Percentiles rank a stretch among this genome's conserved stretches.
Conservation (phyloP, 2,329 filamentous ascomycete species). For the Fusarium sp. region DNA sequence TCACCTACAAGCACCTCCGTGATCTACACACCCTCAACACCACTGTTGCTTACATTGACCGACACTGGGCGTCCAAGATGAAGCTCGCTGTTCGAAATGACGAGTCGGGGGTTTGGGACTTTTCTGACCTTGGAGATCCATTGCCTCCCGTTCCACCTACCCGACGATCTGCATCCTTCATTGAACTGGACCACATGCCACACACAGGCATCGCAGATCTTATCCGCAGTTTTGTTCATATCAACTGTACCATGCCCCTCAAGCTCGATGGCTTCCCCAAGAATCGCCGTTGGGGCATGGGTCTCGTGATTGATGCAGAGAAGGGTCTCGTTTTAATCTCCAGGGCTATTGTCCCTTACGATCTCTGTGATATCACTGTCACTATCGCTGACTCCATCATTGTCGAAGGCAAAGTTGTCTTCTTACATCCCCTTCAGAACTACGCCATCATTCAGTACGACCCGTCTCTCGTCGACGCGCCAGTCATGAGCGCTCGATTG, state of each 20-base stretch:
- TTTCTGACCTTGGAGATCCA: conserved; percentile 83
- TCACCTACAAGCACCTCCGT: conserved; percentile 94
- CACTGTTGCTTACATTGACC: conserved; percentile 89
- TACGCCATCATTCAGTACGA: conserved; percentile 97
- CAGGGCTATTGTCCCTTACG: conserved; percentile 92
- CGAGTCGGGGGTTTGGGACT: conserved; percentile 91
- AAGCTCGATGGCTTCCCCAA: conserved; percentile 99
- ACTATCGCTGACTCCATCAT: conserved; percentile 98
- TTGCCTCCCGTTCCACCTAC: conserved; percentile 79
- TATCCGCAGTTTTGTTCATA: conserved; percentile 92
- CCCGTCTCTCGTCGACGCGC: conserved; percentile 89
- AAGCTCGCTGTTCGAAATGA: conserved; percentile 92
- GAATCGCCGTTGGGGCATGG: conserved; percentile 93
- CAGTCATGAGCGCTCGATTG: conserved; percentile 88
- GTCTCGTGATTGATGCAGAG: conserved; percentile 95
- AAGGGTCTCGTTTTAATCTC: conserved; percentile 96
- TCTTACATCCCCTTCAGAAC: conserved; percentile 96
- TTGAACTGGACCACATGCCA: conserved; percentile 87
- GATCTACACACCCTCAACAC: conserved; percentile 96
- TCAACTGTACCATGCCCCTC: conserved; percentile 91
- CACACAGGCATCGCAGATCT: conserved; percentile 93
- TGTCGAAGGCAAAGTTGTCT: conserved; percentile 92
- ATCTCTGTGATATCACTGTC: conserved; percentile 94
- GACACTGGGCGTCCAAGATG: conserved; percentile 97
- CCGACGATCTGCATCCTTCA: conserved; percentile 86